phyloP scores from a whole-genome alignment of 2,329 filamentous ascomycete genomes.

The Pleochaeta shiraiana region DNA sequence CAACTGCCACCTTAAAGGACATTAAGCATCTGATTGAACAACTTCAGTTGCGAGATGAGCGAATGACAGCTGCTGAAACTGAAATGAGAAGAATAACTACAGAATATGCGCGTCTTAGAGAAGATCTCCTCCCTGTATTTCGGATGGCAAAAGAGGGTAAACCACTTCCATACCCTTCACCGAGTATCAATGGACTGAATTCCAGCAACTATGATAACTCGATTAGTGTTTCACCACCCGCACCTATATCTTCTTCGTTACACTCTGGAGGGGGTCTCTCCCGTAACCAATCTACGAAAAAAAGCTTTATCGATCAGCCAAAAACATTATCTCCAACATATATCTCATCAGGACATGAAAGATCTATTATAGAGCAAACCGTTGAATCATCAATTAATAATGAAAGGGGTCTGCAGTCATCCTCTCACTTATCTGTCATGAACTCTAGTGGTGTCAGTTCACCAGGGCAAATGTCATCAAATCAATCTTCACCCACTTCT shows the following conservation, averaged over 20 bases:
- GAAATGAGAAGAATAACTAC: slow-evolving; percentile 69
- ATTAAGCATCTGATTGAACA: slow-evolving; percentile 81
- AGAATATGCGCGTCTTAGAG: slow-evolving; percentile 70
- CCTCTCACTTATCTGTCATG: slow-evolving; percentile 47
- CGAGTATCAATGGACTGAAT: slow-evolving; percentile 13
- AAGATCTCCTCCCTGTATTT: slow-evolving; percentile 79
- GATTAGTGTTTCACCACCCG: slow-evolving; percentile 31
- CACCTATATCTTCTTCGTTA: slow-evolving; percentile 30
- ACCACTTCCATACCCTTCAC: slow-evolving; percentile 40
- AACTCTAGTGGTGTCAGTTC: slow-evolving; percentile 34
- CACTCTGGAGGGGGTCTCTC: slow-evolving; percentile 35
- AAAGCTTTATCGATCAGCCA: slow-evolving; percentile 51
- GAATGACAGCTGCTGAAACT: slow-evolving; percentile 62
- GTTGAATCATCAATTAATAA: slow-evolving; percentile 49
- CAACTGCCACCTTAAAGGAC: slow-evolving; percentile 77
- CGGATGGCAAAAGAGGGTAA: slow-evolving; percentile 84
- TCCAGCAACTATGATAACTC: slow-evolving; percentile 28
- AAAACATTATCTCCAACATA: slow-evolving; percentile 59
- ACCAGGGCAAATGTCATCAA: slow-evolving; percentile 38
- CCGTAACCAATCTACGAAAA: slow-evolving; percentile 55
- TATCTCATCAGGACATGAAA: slow-evolving; percentile 45
- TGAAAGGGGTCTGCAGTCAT: slow-evolving; percentile 41
- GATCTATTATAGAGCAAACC: slow-evolving; percentile 37
- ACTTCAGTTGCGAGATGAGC: slow-evolving; percentile 72
- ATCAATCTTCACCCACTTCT: slow-evolving; percentile 47